A percentile compares a stretch with the other conserved stretches of the same genome.
Evolutionary conservation across 179 eudicot species (phyloP).

Genomic region (Corrigiola litoralis): DNA sequence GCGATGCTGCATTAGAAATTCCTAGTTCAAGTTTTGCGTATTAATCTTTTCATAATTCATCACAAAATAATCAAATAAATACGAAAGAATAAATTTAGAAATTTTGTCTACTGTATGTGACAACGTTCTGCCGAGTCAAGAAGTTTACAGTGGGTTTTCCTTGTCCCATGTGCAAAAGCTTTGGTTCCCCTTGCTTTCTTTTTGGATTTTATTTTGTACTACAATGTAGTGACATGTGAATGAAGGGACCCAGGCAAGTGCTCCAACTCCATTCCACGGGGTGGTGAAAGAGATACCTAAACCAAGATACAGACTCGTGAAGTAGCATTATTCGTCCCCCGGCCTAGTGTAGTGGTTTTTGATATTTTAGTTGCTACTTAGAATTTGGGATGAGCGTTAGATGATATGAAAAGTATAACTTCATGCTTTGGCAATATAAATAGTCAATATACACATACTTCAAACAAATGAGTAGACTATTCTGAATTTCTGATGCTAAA

Average conservation of each 20-base stretch:
- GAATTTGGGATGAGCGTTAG: too few relatives aligned
- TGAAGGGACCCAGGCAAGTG: constrained; percentile 6
- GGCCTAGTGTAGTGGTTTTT: too few relatives aligned
- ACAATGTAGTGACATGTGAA: constrained; percentile 22
- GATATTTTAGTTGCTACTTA: too few relatives aligned
- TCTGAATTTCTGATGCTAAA: too few relatives aligned
- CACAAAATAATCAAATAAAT: not conserved
- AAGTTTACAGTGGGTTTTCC: constrained; percentile 1
- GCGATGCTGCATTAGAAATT: not conserved
- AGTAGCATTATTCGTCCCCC: too few relatives aligned
- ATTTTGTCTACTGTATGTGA: constrained; percentile 5
- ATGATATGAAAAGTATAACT: too few relatives aligned
- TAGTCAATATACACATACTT: too few relatives aligned
- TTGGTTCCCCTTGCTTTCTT: not conserved
- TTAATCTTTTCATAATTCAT: not conserved
- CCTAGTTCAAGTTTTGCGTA: not conserved
- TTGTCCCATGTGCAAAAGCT: constrained; percentile 16
- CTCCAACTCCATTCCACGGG: not conserved
- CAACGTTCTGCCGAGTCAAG: constrained; percentile 20
- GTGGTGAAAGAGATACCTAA: not conserved
- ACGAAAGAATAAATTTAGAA: constrained; percentile 5
- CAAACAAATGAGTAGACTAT: too few relatives aligned
- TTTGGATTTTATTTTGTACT: constrained; percentile 6
- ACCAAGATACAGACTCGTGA: too few relatives aligned
- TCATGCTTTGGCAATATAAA: too few relatives aligned